Conservation (phyloP, 768 basidiomycete species). For the Termitomyces sp. region DNA sequence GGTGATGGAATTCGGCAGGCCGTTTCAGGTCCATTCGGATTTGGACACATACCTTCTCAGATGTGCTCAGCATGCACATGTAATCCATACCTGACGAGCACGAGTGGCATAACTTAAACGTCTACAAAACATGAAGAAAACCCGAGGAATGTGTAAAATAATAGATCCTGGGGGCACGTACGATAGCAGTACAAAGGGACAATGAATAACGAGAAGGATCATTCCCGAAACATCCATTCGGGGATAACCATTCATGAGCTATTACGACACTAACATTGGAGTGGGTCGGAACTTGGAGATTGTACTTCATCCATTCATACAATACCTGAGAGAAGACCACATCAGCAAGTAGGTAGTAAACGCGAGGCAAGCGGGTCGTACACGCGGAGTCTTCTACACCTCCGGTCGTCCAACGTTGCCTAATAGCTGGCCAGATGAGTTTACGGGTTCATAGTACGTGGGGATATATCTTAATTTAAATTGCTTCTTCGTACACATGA, state of each 20-base stretch:
- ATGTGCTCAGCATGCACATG: neutral
- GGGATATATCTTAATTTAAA: neutral
- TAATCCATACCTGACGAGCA: neutral
- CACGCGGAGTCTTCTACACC: neutral
- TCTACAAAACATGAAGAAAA: neutral
- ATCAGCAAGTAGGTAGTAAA: neutral
- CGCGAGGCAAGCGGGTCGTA: neutral
- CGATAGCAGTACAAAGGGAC: neutral
- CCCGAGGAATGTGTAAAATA: neutral
- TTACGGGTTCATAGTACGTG: neutral
- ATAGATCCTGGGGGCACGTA: neutral
- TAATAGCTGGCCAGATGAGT: neutral
- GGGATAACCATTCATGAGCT: slow-evolving; percentile 3
- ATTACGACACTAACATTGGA: neutral
- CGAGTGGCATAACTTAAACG: neutral
- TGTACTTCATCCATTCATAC: neutral
- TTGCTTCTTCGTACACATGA: slow-evolving; percentile 1
- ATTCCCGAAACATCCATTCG: slow-evolving; percentile 3
- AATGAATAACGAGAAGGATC: neutral
- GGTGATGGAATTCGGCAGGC: neutral
- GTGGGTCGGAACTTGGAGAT: slow-evolving; percentile 4
- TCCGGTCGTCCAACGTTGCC: neutral
- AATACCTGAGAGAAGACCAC: neutral
- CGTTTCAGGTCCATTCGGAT: neutral
- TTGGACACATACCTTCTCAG: neutral